phyloP scores from a whole-genome alignment of 106 monocot genomes.

The Apostasia ramifera region DNA sequence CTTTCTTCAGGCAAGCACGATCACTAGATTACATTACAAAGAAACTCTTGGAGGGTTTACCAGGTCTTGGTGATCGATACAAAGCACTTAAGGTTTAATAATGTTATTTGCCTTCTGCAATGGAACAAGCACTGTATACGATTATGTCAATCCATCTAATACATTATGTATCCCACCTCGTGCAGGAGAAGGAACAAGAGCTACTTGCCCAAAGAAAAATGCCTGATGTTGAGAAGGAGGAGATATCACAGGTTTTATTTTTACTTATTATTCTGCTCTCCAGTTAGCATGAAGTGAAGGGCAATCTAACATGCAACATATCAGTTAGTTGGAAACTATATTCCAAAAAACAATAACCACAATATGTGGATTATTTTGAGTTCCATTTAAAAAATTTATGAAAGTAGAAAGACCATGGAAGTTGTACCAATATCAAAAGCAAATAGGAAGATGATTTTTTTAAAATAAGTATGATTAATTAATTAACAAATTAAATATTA shows the following conservation, averaged over 20 bases:
- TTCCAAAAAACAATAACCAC: no score
- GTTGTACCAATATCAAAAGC: no score
- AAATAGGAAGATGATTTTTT: no score
- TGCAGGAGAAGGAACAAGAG: slow-evolving; percentile 72
- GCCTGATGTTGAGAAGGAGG: slow-evolving; percentile 56
- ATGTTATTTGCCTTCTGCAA: not conserved
- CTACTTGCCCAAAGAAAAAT: slow-evolving; percentile 83
- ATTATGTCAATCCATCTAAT: not conserved
- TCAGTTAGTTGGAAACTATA: no score
- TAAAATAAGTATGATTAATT: no score
- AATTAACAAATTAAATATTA: no score
- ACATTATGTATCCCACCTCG: not conserved
- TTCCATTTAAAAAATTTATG: no score
- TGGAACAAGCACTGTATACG: not conserved
- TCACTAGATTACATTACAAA: slow-evolving; percentile 65
- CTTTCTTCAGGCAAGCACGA: slow-evolving; percentile 85
- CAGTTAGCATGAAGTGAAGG: not conserved
- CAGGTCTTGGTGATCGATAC: slow-evolving; percentile 69
- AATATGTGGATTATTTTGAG: no score
- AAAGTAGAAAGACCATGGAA: no score
- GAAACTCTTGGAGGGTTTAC: slow-evolving; percentile 66
- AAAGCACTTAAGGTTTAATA: slow-evolving; percentile 59
- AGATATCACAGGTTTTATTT: slow-evolving; percentile 49
- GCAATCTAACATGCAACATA: no score
- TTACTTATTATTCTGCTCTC: not conserved